Evolutionary conservation across 2,329 filamentous ascomycete species (phyloP).

Genomic region (Fusarium sp.): DNA sequence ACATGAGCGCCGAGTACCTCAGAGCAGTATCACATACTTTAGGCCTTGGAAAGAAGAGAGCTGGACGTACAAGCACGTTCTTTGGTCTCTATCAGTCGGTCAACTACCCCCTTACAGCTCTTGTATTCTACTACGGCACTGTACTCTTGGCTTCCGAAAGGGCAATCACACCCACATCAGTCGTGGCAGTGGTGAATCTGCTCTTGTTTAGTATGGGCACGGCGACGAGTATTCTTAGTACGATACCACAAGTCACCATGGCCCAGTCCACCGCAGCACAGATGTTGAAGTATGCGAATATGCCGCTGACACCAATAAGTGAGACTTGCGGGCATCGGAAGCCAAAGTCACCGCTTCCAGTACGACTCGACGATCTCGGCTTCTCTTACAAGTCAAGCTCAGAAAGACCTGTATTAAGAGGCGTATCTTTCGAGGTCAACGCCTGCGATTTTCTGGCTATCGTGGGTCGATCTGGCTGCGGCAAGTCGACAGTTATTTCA

Average conservation of each 20-base stretch:
- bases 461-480: slow-evolving; percentile 87
- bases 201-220: slow-evolving; percentile 86
- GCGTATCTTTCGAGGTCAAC: slow-evolving; percentile 74
- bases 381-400: slow-evolving; percentile 79
- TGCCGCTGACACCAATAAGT: slow-evolving; percentile 67
- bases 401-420: slow-evolving; percentile 66
- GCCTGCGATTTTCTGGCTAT: slow-evolving; percentile 78
- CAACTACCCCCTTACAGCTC: slow-evolving; percentile 77
- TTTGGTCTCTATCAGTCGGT: slow-evolving; percentile 83
- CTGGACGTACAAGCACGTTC: slow-evolving; percentile 74
- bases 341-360: slow-evolving; percentile 54
- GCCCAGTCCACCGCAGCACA: slow-evolving; percentile 78
- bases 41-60: slow-evolving; percentile 72
- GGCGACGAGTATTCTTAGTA: slow-evolving; percentile 74
- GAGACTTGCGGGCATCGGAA: slow-evolving; percentile 63
- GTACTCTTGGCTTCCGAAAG: slow-evolving; percentile 67
- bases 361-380: slow-evolving; percentile 64
- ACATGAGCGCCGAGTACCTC: slow-evolving; percentile 75
- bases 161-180: slow-evolving; percentile 63
- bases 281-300: slow-evolving; percentile 75
- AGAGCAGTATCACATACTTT: slow-evolving; percentile 65
- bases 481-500: slow-evolving; percentile 86
- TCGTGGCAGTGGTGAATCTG: slow-evolving; percentile 83
- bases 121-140: slow-evolving; percentile 87
- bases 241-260: slow-evolving; percentile 83